A percentile compares a stretch with the other conserved stretches of the same genome.
These are phyloP conservation scores for Saturnispora sanitii DNA, from an alignment of 805 yeast genomes.

Conservation along the genomic window DNA sequence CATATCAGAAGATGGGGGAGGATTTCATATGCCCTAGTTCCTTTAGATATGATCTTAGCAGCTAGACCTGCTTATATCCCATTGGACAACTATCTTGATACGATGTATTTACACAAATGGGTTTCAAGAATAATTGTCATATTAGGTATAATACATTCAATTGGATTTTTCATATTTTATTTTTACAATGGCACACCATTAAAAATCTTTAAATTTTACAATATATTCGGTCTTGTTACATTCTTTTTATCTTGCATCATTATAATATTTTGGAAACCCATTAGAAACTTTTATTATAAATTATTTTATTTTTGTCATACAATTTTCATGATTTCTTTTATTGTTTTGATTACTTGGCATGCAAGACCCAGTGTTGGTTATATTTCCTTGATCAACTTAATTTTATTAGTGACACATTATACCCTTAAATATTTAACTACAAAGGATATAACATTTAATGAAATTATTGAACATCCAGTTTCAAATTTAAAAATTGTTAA, in stretches of 20 bases:
- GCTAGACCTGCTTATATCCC: constrained; percentile 46
- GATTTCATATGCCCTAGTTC: constrained; percentile 45
- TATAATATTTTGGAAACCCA: constrained; percentile 32
- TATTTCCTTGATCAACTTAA: constrained; percentile 23
- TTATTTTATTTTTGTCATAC: constrained; percentile 51
- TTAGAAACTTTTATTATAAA: constrained; percentile 42
- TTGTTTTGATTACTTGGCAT: constrained; percentile 43
- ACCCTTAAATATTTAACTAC: constrained; percentile 24
- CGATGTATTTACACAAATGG: constrained; percentile 61
- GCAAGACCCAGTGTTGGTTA: constrained; percentile 59
- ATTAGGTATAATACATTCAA: constrained; percentile 38
- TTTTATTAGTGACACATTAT: constrained; percentile 30
- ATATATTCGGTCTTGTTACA: constrained; percentile 44
- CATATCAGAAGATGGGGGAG: constrained; percentile 53
- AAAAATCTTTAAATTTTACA: constrained; percentile 30
- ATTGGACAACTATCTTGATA: constrained; percentile 41
- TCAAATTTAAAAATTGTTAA: constrained; percentile 11
- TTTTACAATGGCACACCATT: constrained; percentile 24
- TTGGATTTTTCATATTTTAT: constrained; percentile 45
- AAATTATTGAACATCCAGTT: constrained; percentile 13
- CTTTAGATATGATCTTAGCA: constrained; percentile 46
- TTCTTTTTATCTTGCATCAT: constrained; percentile 30
- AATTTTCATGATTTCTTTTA: constrained; percentile 35
- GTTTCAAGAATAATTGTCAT: constrained; percentile 46
- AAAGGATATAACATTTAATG: constrained; percentile 15